Conservation (phyloP, 441 rosid genomes). For the Bocquillonia castaneifolia region DNA sequence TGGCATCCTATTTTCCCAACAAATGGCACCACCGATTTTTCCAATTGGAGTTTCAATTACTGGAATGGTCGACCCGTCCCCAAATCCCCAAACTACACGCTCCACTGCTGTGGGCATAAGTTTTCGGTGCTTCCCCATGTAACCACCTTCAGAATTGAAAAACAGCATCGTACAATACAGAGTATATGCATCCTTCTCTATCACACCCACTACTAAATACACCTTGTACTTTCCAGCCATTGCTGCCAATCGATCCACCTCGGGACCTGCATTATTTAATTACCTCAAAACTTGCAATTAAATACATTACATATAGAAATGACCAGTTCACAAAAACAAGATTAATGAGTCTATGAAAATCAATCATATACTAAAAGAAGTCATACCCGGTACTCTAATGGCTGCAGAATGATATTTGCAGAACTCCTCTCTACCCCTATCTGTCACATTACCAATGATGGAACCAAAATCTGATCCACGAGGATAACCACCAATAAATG, state of each 20-base stretch:
- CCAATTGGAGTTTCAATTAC: conserved; percentile 74
- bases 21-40: conserved; percentile 83
- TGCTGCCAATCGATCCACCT: conserved; percentile 68
- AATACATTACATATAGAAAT: too few species aligned
- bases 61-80: conserved; percentile 85
- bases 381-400: conserved; percentile 74
- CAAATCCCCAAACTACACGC: conserved; percentile 88
- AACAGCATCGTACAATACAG: conserved; percentile 63
- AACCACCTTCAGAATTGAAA: conserved; percentile 69
- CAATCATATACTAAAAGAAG: not conserved
- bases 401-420: conserved; percentile 81
- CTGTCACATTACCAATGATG: conserved; percentile 52
- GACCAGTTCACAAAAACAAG: too few species aligned
- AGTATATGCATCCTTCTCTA: conserved; percentile 54
- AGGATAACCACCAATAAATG: conserved; percentile 85
- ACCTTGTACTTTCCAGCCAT: conserved; percentile 83
- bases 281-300: not conserved
- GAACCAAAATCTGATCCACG: conserved; percentile 76
- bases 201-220: conserved; percentile 75
- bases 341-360: too few species aligned
- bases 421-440: conserved; percentile 78
- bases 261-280: conserved; percentile 54
- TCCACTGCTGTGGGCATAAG: conserved; percentile 83
- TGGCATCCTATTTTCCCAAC: conserved; percentile 96
- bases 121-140: conserved; percentile 84